Base-by-base conservation (phyloP, 805 yeast species). In the Maudiozyma bulderi region DNA sequence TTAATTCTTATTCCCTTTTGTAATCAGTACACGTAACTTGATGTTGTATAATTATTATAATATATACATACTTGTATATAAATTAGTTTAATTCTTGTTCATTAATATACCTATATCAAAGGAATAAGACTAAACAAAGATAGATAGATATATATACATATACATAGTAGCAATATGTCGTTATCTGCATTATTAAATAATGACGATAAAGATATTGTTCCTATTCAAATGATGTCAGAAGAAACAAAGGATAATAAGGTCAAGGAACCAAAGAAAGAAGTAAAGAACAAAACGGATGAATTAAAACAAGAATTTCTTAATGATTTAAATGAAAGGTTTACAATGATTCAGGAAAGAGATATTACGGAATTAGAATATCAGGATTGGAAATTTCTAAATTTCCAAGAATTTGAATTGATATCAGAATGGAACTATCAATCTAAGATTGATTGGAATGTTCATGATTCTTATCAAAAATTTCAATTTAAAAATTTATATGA, bases 331-430 rank as follows among this genome's bases (percentile, higher is more conserved):
- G 50, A 52, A 32, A 50, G 54, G 40, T 61, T 60, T 39, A 44
- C 53, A 14, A 39, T 46, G 13, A n/a, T 62, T 6, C 53, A 55
- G 26, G 49, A 54, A 30, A 52, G 64, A 44, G 67, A 63, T 50
- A 39, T 46, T 11, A 37, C 56, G 10, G 66, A 65, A 45, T 53
- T 54, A 34, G 49, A 56, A 9, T 61, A 58, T 42, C 69, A 65
- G 47, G 65, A 66, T 50, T 66, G 68, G 66, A 62, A 65, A 37
- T 65, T 61, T 42, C 48, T 65, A 31, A 65, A 59, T 48, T 58
- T 57, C 33, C 70, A 66, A 48, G 69, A 66, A 52, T 65, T 66
- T 50, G 70, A 66, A 51, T 50, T 66, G 40, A 60, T 66, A n/a
- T 56, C 58, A 32, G 67, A 63, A 45, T 66, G 68, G 65, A 62